Conservation (phyloP, 768 basidiomycete genomes). For the Auriculariales sp. region DNA sequence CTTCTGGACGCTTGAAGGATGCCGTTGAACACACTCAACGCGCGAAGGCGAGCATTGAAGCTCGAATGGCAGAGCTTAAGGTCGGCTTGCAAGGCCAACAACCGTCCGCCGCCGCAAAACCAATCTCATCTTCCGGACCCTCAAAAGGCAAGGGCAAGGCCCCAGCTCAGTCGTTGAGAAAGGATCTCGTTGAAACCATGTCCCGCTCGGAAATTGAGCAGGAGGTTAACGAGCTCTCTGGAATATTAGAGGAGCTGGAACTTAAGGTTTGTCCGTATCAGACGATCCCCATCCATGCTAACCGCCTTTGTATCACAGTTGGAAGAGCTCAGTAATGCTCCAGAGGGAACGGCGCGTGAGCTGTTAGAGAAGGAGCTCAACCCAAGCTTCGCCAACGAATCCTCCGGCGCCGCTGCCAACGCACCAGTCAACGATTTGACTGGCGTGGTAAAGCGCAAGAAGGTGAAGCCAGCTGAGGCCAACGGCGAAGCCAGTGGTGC, state of each 20-base stretch:
- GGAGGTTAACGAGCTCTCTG: constrained; percentile 68
- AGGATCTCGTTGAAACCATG: constrained; percentile 51
- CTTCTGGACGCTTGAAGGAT: constrained; percentile 67
- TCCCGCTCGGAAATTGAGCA: constrained; percentile 54
- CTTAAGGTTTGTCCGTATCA: constrained; percentile 42
- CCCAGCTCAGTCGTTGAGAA: constrained; percentile 22
- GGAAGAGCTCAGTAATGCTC: constrained; percentile 77
- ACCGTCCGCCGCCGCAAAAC: constrained; percentile 21
- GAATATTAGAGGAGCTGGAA: constrained; percentile 66
- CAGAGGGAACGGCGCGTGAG: constrained; percentile 54
- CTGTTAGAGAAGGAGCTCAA: constrained; percentile 59
- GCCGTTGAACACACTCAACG: constrained; percentile 71
- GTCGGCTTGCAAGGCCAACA: constrained; percentile 25
- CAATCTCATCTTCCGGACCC: constrained; percentile 19
- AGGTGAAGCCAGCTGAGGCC: constrained; percentile 31
- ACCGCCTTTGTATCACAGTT: constrained; percentile 35
- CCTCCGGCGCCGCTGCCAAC: constrained; percentile 16
- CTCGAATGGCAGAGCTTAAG: constrained; percentile 46
- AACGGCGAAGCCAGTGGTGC: constrained; percentile 11
- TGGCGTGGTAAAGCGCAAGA: constrained; percentile 79
- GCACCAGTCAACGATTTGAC: constrained; percentile 68
- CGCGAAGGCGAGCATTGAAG: constrained; percentile 65
- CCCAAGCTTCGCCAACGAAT: constrained; percentile 38
- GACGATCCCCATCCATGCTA: not conserved
- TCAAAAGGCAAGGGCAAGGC: constrained; percentile 60